These are phyloP conservation scores for Pyricularia grisea DNA, from an alignment of 2,329 filamentous ascomycete species.

Conservation along the genomic window DNA sequence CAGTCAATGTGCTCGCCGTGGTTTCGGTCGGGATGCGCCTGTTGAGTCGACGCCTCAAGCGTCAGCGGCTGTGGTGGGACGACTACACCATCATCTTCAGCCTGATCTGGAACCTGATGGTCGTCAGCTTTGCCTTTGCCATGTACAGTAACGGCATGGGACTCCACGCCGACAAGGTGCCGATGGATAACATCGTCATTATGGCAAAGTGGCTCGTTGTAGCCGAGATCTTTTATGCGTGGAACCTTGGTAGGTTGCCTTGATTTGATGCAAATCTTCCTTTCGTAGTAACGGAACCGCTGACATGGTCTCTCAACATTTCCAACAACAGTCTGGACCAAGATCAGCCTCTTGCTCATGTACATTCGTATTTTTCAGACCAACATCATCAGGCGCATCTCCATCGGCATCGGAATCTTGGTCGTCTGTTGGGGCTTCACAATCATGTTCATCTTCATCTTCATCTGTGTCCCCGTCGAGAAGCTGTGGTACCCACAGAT, in stretches of 20 bases:
- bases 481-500: conserved; percentile 37
- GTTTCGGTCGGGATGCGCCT: conserved; percentile 28
- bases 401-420: conserved; percentile 29
- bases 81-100: conserved; percentile 39
- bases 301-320: neutral
- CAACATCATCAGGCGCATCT: conserved; percentile 30
- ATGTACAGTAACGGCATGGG: conserved; percentile 38
- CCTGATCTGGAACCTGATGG: conserved; percentile 35
- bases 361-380: conserved; percentile 42
- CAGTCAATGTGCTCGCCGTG: conserved; percentile 30
- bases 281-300: neutral
- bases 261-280: neutral
- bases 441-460: conserved; percentile 39
- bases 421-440: conserved; percentile 36
- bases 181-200: conserved; percentile 25
- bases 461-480: conserved; percentile 39
- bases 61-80: conserved; percentile 38
- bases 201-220: conserved; percentile 37
- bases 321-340: conserved; percentile 26
- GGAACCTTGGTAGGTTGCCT: conserved; percentile 26
- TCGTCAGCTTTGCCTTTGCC: conserved; percentile 36
- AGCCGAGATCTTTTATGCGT: conserved; percentile 37
- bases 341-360: conserved; percentile 39
- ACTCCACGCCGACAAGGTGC: conserved; percentile 30
- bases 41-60: conserved; percentile 29